A percentile compares a stretch with the other conserved stretches of the same genome.
Evolutionary conservation across 192 early-diverging fungal species (phyloP).

Genomic region (Coemansia sp.): DNA sequence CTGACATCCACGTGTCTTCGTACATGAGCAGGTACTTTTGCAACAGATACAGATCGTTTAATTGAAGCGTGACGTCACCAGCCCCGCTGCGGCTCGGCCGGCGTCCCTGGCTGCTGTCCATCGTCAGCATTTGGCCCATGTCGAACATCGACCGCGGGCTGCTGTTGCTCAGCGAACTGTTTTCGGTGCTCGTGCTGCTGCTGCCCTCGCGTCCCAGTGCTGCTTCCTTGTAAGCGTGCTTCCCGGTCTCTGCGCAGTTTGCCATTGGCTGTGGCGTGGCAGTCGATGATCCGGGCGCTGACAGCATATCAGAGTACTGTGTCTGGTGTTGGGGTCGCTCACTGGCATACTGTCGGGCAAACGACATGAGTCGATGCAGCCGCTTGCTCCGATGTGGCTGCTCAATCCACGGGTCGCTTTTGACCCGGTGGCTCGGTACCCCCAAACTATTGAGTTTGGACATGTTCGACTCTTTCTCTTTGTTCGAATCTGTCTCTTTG

Average conservation of each 20-base stretch:
- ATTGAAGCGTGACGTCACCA: slow-evolving; percentile 22
- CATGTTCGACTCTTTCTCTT: not conserved
- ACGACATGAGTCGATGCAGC: not conserved
- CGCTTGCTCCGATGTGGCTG: not conserved
- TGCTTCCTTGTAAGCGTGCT: not conserved
- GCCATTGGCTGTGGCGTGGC: not conserved
- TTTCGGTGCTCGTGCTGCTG: slow-evolving; percentile 1
- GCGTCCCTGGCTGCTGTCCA: not conserved
- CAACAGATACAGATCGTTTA: slow-evolving; percentile 50
- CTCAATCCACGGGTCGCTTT: slow-evolving; percentile 5
- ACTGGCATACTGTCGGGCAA: not conserved
- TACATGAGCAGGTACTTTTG: slow-evolving; percentile 49
- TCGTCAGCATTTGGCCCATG: slow-evolving; percentile 5
- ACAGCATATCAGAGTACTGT: not conserved
- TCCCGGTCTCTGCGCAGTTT: no score
- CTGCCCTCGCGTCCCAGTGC: not conserved
- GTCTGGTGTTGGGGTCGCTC: not conserved
- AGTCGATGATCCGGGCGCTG: not conserved
- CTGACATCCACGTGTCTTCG: slow-evolving; percentile 31
- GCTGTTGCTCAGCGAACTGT: slow-evolving; percentile 12
- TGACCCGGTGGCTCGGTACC: not conserved
- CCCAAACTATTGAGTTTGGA: not conserved
- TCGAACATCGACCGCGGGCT: slow-evolving; percentile 39
- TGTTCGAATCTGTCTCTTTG: not conserved
- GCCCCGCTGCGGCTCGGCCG: slow-evolving; percentile 4